Evolutionary conservation across 2,329 filamentous ascomycete genomes (phyloP).

Genomic region (Akanthomyces muscarius): DNA sequence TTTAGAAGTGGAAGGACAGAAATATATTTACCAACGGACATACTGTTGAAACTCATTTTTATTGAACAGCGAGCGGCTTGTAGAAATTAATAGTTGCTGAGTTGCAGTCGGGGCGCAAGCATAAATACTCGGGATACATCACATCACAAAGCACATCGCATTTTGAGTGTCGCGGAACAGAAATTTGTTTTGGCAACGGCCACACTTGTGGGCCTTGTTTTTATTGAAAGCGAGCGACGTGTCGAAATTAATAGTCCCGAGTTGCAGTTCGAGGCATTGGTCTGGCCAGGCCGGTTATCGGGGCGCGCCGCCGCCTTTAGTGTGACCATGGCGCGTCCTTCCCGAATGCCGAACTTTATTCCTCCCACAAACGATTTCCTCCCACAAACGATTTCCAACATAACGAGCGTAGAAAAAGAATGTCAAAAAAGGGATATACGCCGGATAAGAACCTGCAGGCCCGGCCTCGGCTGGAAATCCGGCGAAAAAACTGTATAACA

Average conservation of each 20-base stretch:
- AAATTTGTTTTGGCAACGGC: not conserved
- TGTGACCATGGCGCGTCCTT: not conserved
- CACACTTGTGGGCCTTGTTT: not conserved
- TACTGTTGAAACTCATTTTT: too few relatives aligned
- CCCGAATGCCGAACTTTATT: conserved; percentile 3
- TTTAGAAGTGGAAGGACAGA: too few relatives aligned
- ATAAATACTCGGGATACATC: not conserved
- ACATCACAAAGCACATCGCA: not conserved
- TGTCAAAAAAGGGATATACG: not conserved
- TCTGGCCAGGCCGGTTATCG: not conserved
- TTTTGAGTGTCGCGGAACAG: not conserved
- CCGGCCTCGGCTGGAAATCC: not conserved
- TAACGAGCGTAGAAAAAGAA: not conserved
- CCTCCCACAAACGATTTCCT: not conserved
- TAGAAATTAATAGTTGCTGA: not conserved
- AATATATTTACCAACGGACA: too few relatives aligned
- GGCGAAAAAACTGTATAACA: not conserved
- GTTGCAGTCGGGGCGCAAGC: not conserved
- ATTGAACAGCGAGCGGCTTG: not conserved
- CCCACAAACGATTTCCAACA: not conserved
- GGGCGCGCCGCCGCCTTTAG: not conserved
- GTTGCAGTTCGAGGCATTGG: not conserved
- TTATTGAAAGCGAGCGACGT: not conserved
- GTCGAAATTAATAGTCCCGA: not conserved
- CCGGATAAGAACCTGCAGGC: not conserved